A percentile compares a stretch with the other conserved stretches of the same genome.
phyloP scores from a whole-genome alignment of 2,329 filamentous ascomycete species.

The Teratosphaeria gauchensis region DNA sequence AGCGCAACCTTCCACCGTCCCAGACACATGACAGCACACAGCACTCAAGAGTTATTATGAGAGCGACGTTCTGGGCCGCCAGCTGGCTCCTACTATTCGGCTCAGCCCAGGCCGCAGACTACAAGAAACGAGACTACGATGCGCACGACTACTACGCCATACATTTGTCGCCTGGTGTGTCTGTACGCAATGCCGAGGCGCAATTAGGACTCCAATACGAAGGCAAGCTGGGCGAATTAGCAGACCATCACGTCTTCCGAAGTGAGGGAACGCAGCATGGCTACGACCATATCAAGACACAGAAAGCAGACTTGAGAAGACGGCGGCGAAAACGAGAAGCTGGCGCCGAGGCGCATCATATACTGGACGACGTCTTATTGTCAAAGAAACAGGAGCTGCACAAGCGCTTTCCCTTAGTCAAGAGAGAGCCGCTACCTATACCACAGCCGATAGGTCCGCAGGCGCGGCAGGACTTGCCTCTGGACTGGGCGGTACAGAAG shows the following conservation, averaged over 20 bases:
- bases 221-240: slow-evolving; percentile 67
- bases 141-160: slow-evolving; percentile 88
- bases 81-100: not conserved
- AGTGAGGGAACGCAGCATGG: slow-evolving; percentile 50
- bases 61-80: not conserved
- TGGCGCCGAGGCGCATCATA: slow-evolving; percentile 38
- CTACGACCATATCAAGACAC: slow-evolving; percentile 37
- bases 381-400: slow-evolving; percentile 67
- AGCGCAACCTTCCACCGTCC: not conserved
- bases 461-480: slow-evolving; percentile 3
- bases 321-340: slow-evolving; percentile 53
- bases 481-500: slow-evolving; percentile 39
- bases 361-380: slow-evolving; percentile 65
- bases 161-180: slow-evolving; percentile 58
- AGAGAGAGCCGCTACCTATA: slow-evolving; percentile 37
- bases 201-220: slow-evolving; percentile 70
- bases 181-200: slow-evolving; percentile 60
- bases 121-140: slow-evolving; percentile 43
- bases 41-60: not conserved
- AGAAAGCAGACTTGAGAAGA: slow-evolving; percentile 44
- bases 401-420: slow-evolving; percentile 46
- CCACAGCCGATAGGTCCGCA: slow-evolving; percentile 2
- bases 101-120: not conserved
- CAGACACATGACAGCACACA: not conserved
- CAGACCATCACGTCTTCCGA: slow-evolving; percentile 77